Conservation (phyloP, 106 monocot genomes). For the Chionographis japonica region DNA sequence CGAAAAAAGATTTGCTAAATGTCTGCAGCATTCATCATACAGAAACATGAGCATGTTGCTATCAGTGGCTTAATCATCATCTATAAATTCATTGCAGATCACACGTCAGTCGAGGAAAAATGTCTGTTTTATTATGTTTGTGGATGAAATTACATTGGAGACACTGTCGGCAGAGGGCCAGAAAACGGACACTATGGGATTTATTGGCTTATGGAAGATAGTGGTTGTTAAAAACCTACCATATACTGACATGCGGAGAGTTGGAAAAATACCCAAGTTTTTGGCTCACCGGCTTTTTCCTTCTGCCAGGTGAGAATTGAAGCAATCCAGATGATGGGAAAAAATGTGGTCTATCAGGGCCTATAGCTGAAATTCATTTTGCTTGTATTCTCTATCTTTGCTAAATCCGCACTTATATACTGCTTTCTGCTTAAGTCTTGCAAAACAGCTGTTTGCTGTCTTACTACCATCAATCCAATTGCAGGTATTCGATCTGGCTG, state of each 20-base stretch:
- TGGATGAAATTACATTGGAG: slow-evolving; percentile 74
- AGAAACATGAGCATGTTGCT: too few relatives aligned
- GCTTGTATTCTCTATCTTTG: too few relatives aligned
- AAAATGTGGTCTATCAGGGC: background rate
- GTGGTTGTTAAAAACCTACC: slow-evolving; percentile 78
- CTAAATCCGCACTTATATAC: too few relatives aligned
- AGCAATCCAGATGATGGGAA: background rate
- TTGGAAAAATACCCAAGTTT: slow-evolving; percentile 90
- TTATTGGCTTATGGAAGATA: slow-evolving; percentile 83
- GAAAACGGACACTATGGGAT: slow-evolving; percentile 56
- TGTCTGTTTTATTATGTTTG: slow-evolving; percentile 91
- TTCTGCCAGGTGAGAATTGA: slow-evolving; percentile 65
- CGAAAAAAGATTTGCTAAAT: too few relatives aligned
- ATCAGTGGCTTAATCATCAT: background rate
- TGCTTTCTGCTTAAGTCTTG: too few relatives aligned
- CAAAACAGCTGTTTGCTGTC: too few relatives aligned
- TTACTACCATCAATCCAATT: background rate
- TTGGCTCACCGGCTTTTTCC: slow-evolving; percentile 79
- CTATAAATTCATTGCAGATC: slow-evolving; percentile 48
- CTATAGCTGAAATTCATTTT: too few relatives aligned
- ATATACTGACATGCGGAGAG: slow-evolving; percentile 79
- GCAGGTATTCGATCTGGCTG: slow-evolving; percentile 93
- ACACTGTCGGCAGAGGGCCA: slow-evolving; percentile 76
- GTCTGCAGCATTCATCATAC: too few relatives aligned
- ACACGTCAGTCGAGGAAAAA: slow-evolving; percentile 72